A percentile compares a stretch with the other conserved stretches of the same genome.
phyloP scores from a whole-genome alignment of 2,329 filamentous ascomycete genomes.

The Cladosporium colombiae region DNA sequence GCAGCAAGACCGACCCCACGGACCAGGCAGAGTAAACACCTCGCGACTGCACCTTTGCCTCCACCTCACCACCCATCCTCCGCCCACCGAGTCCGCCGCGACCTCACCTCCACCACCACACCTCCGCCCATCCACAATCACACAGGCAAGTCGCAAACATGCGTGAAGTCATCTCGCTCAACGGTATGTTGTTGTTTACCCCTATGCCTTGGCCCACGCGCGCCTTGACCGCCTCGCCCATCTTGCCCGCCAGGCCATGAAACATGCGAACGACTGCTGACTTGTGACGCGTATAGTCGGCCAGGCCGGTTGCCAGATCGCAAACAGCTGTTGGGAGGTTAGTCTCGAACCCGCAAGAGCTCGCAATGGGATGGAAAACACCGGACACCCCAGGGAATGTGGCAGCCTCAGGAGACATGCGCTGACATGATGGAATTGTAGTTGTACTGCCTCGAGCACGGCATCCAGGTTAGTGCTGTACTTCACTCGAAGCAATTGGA shows the following conservation, averaged over 20 bases:
- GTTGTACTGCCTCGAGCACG: slow-evolving; percentile 99
- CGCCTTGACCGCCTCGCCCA: slow-evolving; percentile 45
- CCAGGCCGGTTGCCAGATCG: slow-evolving; percentile 99
- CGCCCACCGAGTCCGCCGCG: slow-evolving; percentile 23
- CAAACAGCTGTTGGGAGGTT: slow-evolving; percentile 99
- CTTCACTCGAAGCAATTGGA: neutral
- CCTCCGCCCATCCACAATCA: slow-evolving; percentile 23
- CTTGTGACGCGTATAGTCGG: slow-evolving; percentile 71
- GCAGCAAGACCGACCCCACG: slow-evolving; percentile 8
- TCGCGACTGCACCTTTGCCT: slow-evolving; percentile 21
- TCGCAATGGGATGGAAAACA: slow-evolving; percentile 19
- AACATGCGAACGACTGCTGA: slow-evolving; percentile 48
- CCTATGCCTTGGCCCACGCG: slow-evolving; percentile 33
- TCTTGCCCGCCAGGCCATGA: slow-evolving; percentile 20
- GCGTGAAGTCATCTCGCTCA: slow-evolving; percentile 99
- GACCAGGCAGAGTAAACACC: slow-evolving; percentile 20
- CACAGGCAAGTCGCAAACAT: slow-evolving; percentile 59
- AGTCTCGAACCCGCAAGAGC: slow-evolving; percentile 47
- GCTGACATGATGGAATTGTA: slow-evolving; percentile 48
- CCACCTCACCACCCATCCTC: slow-evolving; percentile 24
- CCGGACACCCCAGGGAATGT: slow-evolving; percentile 24
- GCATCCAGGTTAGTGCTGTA: slow-evolving; percentile 78
- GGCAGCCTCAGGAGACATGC: slow-evolving; percentile 34
- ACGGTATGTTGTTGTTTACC: slow-evolving; percentile 74
- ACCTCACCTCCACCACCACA: slow-evolving; percentile 21